Base-by-base conservation (phyloP, 768 basidiomycete species). In the Suillus spraguei region DNA sequence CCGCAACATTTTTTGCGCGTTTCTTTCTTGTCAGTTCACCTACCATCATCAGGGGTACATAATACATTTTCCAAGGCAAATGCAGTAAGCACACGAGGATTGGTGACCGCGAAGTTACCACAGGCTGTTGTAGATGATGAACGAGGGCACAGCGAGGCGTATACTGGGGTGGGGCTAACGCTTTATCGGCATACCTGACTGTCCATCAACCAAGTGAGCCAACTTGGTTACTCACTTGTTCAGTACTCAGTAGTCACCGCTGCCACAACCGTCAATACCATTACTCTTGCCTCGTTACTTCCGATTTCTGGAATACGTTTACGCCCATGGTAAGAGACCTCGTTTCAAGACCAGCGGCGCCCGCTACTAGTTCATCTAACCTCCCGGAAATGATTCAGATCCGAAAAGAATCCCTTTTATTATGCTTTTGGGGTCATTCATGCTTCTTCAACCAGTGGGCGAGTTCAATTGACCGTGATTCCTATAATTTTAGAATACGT, bases 401-500 rank as follows among this genome's bases (percentile, higher is more conserved):
- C 9, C 28, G 28, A 28, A 9, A 32, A 39, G 52, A 33, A 33
- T 33, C 32, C 32, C 50, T 5, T 20, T 33, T 52, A 52, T 52
- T 52, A 35, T 35, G 35, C 52, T 53, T 53, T 53, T 33, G 52
- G 52, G 55, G 55, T 39, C 55, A 39, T 38, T 0, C 38, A 17
- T 39, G 24, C 22, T 56, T 56, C 36, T 39, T 39, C 3, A 6
- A 13, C 32, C 11, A n/a, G 56, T 58, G 24, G 56, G 56, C 28
- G 39, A 41, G 56, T 24, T 39, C 36, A 17, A 20, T 32, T 42
- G 39, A 28, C 56, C 24, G 39, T 32, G 17, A 58, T 58, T 24
- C 24, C 20, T 41, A 10, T 17, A 58, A 42, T 58, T 58, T 58
- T 58, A 42, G 24, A 41, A 58, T 20, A 28, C 20, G 41, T 58